Conservation (phyloP, 2,329 filamentous ascomycete species). For the Alternaria ventricosa region DNA sequence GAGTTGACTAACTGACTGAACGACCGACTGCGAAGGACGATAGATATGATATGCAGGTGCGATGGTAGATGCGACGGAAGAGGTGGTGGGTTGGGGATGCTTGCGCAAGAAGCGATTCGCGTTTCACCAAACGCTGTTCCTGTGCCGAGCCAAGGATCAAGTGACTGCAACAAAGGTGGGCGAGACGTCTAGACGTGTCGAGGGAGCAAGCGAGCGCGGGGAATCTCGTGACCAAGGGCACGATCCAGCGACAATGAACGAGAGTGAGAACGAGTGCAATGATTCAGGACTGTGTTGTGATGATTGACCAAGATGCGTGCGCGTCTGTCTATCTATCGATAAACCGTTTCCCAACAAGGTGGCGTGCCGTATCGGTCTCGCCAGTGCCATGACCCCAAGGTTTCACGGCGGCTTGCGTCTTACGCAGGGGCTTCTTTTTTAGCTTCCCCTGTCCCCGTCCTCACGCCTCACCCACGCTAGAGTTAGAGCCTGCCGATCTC, state of each 20-base stretch:
- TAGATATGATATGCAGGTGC: neutral
- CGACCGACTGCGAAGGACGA: neutral
- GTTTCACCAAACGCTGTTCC: conserved; percentile 46
- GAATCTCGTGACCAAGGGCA: neutral
- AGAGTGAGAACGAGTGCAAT: neutral
- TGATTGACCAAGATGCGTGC: neutral
- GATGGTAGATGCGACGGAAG: conserved; percentile 1
- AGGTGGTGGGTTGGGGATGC: conserved; percentile 7
- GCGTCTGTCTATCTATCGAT: conserved; percentile 3
- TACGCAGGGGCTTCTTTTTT: conserved; percentile 2
- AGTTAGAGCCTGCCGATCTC: conserved; percentile 5
- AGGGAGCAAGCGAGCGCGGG: neutral
- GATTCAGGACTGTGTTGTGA: neutral
- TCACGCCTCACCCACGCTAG: conserved; percentile 4
- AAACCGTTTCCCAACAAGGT: conserved; percentile 4
- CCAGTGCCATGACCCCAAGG: neutral
- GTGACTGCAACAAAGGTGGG: conserved; percentile 12
- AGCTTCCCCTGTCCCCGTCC: neutral
- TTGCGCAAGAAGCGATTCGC: conserved; percentile 33
- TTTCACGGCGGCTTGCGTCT: conserved; percentile 10
- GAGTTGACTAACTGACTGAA: neutral
- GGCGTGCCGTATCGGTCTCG: conserved; percentile 2
- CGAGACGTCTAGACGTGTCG: neutral
- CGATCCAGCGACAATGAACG: neutral
- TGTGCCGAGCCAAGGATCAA: conserved; percentile 13